Evolutionary conservation across 805 yeast genomes (phyloP), one percentile per base, ranked within the genome.

Genomic region (Pachysolen tannophilus): DNA sequence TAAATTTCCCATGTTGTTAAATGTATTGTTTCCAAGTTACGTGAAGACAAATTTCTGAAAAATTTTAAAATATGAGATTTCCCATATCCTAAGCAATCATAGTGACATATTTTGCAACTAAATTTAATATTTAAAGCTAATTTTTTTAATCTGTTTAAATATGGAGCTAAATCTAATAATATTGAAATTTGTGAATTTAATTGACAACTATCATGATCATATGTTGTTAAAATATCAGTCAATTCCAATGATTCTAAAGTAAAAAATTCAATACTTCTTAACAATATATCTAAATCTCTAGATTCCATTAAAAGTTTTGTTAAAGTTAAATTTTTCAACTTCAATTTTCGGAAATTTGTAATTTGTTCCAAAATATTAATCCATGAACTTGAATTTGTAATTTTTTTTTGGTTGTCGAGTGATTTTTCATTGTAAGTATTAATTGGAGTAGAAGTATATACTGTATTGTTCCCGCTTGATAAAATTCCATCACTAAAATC

Each of bases 61-160:
- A 40, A 37, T 15, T 30, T 13, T n/a, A 18, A 7, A 8, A 37
- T 20, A 24, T 40, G 21, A 6, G 9, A 20, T 14, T 32, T 19
- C 11, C 29, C 37, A 29, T 29, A 24, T 6, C 16, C 8, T 9
- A 20, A 25, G 20, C 42, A 39, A 17, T 39, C 40, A 11, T 11
- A 9, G 6, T 26, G 27, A 23, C 41, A 40, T 11, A 19, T 20
- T 9, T 25, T 23, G 21, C 39, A 37, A 20, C 26, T 14, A 20
- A 37, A 34, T 16, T 13, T 28, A 5, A 40, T 14, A 17, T 40
- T 39, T 5, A 40, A 19, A 5, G 43, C 17, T 13, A 40, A 33
- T 7, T 23, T 16, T 15, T 27, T 24, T 11, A 40, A 13, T 7
- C 18, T 33, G 10, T 13, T 16, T 30, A 37, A 21, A 17, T 20